Conservation (phyloP, 1,139 yeast species). For the Meyerozyma carpophila region DNA sequence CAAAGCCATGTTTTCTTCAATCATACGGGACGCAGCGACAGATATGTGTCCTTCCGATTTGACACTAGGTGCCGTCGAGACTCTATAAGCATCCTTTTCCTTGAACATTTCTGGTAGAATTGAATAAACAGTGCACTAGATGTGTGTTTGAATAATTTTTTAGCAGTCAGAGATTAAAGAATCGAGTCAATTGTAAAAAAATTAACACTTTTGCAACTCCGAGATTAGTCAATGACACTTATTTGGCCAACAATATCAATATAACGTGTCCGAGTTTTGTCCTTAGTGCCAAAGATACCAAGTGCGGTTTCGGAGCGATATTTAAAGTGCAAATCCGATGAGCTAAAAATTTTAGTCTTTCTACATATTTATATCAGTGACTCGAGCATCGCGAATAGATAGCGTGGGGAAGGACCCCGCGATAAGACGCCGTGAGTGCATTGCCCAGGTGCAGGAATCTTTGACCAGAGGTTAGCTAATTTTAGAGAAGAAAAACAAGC, state of each 20-base stretch:
- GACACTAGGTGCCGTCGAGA: constrained; percentile 1
- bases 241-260: too few relatives aligned
- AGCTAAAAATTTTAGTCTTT: neutral
- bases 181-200: too few relatives aligned
- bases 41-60: neutral
- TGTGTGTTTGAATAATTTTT: too few relatives aligned
- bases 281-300: too few relatives aligned
- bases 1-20: neutral
- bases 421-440: neutral
- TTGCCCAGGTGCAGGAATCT: neutral
- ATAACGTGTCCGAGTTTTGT: too few relatives aligned
- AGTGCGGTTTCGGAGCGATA: too few relatives aligned
- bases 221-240: too few relatives aligned
- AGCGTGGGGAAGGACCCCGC: neutral
- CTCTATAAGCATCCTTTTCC: neutral
- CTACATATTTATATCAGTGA: neutral
- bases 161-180: too few relatives aligned
- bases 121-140: neutral
- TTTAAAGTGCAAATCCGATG: neutral
- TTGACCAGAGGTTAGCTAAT: neutral
- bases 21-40: neutral
- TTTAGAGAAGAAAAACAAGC: neutral
- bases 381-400: neutral
- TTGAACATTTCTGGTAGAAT: neutral
- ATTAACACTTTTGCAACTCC: too few relatives aligned